Evolutionary conservation across 2,329 filamentous ascomycete species (phyloP), one percentile per base, ranked within the genome.

Genomic region (Stagonosporopsis tanaceti): DNA sequence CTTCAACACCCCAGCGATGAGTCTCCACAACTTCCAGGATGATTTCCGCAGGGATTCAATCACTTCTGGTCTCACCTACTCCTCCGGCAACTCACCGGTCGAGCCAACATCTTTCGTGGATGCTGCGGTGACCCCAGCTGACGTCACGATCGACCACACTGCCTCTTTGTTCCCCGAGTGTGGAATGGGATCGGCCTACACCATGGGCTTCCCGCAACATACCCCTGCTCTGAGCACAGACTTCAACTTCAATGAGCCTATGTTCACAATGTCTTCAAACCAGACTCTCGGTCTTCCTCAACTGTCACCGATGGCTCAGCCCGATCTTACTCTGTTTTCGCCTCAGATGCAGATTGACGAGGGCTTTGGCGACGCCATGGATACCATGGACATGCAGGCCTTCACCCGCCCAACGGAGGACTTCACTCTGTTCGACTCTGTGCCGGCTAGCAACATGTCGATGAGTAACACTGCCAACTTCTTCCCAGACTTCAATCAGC

Each of bases 271-370:
- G 27, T 59, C 62, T 25, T 58, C 45, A 39, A 59, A 53, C 35
- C 50, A 53, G 24, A 39, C 11, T 22, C 45, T 54, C 6, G 64
- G 68, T 27, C 65, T 76, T 6, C 71, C 75, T 34, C 88, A 91
- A 59, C 84, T 92, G 60, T 92, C 89, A 3, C 89, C 89, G 8
- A 81, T 82, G 51, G 89, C 87, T 5, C 89, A 91, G 66, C 83
- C 84, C 34, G 87, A 89, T 58, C 79, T 87, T 1, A 90, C 91
- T 78, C 82, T 92, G 30, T 89, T 83, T 76, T 89, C 89, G 9
- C 87, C 89, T 45, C 82, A 82, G 39, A 88, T 87, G 76, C 76
- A 75, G 30, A 63, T 80, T 25, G 89, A 92, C 59, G 89, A 92
- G 67, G 84, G 83, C 37, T 90, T 87, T 64, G 84, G 85, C 38